Conservation (phyloP, 176 grass and related monocot genomes). For the Musa itinerans region DNA sequence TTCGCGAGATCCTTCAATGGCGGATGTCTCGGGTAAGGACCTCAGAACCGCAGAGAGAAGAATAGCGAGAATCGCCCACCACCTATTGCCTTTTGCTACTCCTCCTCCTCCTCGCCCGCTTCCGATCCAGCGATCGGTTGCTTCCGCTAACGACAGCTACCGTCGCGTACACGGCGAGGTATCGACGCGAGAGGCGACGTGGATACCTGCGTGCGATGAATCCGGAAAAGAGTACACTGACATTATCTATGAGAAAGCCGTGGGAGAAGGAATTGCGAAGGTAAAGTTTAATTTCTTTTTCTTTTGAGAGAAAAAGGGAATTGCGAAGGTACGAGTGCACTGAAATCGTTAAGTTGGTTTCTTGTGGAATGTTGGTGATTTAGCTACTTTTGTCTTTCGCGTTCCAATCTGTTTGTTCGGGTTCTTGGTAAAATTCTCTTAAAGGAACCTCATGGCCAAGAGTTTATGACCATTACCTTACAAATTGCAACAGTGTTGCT, state of each 20-base stretch:
- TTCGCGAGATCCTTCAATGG: slow-evolving; percentile 15
- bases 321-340: no score
- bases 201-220: slow-evolving; percentile 48
- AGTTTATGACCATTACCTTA: not conserved
- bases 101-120: slow-evolving; percentile 11
- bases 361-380: no score
- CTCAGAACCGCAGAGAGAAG: slow-evolving; percentile 39
- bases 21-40: not conserved
- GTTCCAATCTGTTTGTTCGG: no score
- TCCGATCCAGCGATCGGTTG: slow-evolving; percentile 9
- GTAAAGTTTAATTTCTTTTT: slow-evolving; percentile 10
- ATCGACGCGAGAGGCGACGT: slow-evolving; percentile 41
- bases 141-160: slow-evolving; percentile 57
- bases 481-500: not conserved
- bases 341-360: no score
- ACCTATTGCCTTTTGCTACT: slow-evolving; percentile 33
- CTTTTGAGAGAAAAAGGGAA: no score
- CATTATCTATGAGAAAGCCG: slow-evolving; percentile 81
- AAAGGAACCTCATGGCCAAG: not conserved
- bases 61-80: slow-evolving; percentile 44
- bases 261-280: slow-evolving; percentile 85
- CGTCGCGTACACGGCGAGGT: slow-evolving; percentile 57
- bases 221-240: slow-evolving; percentile 61
- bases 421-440: no score
- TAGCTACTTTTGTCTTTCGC: no score